Base-by-base conservation (phyloP, 352 stramenopile species). In the Phytophthora citrophthora region DNA sequence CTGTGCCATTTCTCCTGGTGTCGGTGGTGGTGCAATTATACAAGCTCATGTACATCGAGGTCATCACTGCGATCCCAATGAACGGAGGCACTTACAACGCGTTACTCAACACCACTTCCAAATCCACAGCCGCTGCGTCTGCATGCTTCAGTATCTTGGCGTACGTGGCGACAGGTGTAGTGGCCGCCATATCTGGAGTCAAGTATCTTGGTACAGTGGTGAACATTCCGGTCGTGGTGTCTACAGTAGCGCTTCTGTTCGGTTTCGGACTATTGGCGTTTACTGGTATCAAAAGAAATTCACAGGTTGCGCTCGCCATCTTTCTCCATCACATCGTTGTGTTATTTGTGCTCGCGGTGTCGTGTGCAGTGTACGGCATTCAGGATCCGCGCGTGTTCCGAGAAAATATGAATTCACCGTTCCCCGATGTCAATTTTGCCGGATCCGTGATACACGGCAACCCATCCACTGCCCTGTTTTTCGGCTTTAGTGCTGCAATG, bases 51-150 rank as follows among this genome's bases (percentile, higher is more conserved):
- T 97, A 97, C 68, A 79, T 84, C 40, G 90, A 97, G 59, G 90
- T 88, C 5, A 90, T 96, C 29, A 94, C 80, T 10, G 91, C 91
- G 4, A 84, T 97, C 39, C 90, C 90, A 9, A 80, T 95, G 59
- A 97, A 97, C 72, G 91, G 91, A 9, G 91, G 91, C 15, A 90
- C 87, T 9, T 97, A 97, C 72, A 97, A 96, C 63, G 83, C 90
- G 1, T 76, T 97, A 24, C 60, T 97, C 8, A 97, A 97, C 72
- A 92, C 87, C 16, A 97, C 89, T 24, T 91, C 72, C 23, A 97
- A 97, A 70, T 74, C 80, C 36, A 76, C 93, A n/a, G 90, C 91
- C 3, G 86, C 87, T 0, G 72, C 95, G 9, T 88, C 89, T 3
- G 91, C 91, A 8, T 85, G 77, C 32, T 81, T 97, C 12, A 79